Conservation (phyloP, 805 yeast genomes). For the Candida fluviatilis region DNA sequence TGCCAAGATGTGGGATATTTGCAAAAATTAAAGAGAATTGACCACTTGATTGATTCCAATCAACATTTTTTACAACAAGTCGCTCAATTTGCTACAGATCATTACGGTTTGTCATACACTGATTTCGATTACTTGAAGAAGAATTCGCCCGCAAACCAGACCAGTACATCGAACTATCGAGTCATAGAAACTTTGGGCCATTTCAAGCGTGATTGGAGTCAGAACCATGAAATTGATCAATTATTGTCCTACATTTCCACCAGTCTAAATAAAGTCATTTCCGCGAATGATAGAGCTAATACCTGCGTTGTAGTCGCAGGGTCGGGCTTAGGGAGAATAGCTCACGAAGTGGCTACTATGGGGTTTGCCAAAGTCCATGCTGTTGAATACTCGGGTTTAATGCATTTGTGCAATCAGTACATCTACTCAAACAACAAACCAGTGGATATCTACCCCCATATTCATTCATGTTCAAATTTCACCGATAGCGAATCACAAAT, state of each 20-base stretch:
- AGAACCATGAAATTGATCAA: constrained; percentile 35
- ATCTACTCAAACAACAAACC: constrained; percentile 37
- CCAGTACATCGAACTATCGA: constrained; percentile 17
- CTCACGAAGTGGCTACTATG: constrained; percentile 52
- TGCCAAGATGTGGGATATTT: constrained; percentile 52
- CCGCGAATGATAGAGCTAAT: constrained; percentile 21
- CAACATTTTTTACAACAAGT: constrained; percentile 43
- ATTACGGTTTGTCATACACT: constrained; percentile 42
- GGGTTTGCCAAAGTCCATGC: constrained; percentile 55
- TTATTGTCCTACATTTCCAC: constrained; percentile 47
- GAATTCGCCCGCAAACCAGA: constrained; percentile 4
- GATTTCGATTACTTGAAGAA: constrained; percentile 19
- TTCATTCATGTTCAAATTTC: constrained; percentile 48
- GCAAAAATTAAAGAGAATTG: constrained; percentile 47
- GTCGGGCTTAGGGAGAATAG: constrained; percentile 76
- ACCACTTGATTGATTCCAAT: constrained; percentile 45
- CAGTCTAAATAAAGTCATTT: constrained; percentile 35
- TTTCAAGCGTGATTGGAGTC: constrained; percentile 77
- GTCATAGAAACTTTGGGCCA: constrained; percentile 74
- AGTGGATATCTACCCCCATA: constrained; percentile 37
- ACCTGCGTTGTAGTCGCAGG: constrained; percentile 77
- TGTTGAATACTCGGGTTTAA: constrained; percentile 70
- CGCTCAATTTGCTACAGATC: constrained; percentile 37
- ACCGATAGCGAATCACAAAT: constrained; percentile 12
- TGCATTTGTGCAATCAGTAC: constrained; percentile 67